These are phyloP conservation scores for Diaporthe eres DNA, from an alignment of 2,329 filamentous ascomycete species.

Conservation along the genomic window DNA sequence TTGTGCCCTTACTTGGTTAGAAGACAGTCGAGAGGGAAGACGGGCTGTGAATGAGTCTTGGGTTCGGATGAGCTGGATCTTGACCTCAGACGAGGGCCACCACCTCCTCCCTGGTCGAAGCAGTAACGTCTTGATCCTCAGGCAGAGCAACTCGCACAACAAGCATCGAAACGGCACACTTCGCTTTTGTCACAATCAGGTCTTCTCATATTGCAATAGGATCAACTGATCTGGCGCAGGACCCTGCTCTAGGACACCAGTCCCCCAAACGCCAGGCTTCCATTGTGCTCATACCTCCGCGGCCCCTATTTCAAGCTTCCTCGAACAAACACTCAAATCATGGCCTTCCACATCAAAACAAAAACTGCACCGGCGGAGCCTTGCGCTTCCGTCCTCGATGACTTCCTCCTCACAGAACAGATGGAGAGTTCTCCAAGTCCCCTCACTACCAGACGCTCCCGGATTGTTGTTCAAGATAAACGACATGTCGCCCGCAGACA, in stretches of 20 bases:
- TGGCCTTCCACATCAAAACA: background rate
- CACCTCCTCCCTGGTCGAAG: background rate
- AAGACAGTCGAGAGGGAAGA: background rate
- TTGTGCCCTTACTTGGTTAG: background rate
- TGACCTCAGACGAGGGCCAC: background rate
- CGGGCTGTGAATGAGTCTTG: background rate
- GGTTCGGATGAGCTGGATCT: background rate
- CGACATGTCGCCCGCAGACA: constrained; percentile 4
- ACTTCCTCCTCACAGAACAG: background rate
- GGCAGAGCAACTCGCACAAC: no score
- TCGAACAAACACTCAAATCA: background rate
- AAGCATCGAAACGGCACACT: background rate
- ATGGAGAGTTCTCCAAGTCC: background rate
- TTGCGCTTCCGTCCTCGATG: background rate
- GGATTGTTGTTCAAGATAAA: constrained; percentile 6
- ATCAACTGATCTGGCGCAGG: background rate
- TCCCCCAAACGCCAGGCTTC: constrained; percentile 14
- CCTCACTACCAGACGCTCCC: background rate
- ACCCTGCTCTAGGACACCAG: constrained; percentile 12
- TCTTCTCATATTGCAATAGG: constrained; percentile 32
- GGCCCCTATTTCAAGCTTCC: background rate
- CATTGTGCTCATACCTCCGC: background rate
- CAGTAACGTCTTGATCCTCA: background rate
- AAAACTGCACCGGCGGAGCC: background rate
- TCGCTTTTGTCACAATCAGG: background rate